Evolutionary conservation across 768 basidiomycete species (phyloP).

Genomic region (Phaffia tasmanica): DNA sequence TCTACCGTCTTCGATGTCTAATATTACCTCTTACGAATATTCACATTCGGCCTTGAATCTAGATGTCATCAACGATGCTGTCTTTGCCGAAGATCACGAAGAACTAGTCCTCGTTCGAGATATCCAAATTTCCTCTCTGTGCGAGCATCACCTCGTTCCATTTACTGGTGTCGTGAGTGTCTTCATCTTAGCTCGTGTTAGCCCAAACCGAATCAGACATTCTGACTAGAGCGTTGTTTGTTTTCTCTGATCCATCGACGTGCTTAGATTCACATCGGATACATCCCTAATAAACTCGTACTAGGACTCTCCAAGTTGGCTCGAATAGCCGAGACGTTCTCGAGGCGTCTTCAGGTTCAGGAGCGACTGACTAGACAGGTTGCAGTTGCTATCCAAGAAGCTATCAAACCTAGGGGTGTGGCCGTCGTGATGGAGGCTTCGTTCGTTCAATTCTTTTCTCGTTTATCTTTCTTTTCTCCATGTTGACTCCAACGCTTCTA

Average conservation of each 20-base stretch:
- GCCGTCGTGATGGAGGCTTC: constrained; percentile 99
- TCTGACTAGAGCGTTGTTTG: not conserved
- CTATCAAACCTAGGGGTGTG: constrained; percentile 92
- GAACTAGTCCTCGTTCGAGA: constrained; percentile 98
- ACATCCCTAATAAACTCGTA: constrained; percentile 90
- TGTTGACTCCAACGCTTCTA: constrained; percentile 19
- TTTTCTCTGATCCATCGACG: not conserved
- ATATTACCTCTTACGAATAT: not conserved
- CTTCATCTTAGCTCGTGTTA: not conserved
- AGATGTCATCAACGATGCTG: constrained; percentile 98
- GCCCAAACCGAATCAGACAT: not conserved
- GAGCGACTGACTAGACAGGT: constrained; percentile 96
- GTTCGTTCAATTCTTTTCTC: constrained; percentile 46
- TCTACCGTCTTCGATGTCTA: not conserved
- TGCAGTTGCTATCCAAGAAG: constrained; percentile 94
- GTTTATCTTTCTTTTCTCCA: constrained; percentile 21
- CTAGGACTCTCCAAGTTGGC: constrained; percentile 93
- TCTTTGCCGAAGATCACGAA: constrained; percentile 97
- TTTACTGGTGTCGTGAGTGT: constrained; percentile 87
- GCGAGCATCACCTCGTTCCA: constrained; percentile 96
- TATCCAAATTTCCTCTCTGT: constrained; percentile 91
- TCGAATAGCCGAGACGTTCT: constrained; percentile 93
- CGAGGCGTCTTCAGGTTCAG: constrained; percentile 89
- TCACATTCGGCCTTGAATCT: not conserved
- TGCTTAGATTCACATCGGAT: constrained; percentile 82